Base-by-base conservation (phyloP, 1,284 basidiomycete species). In the Meripilus lineatus region DNA sequence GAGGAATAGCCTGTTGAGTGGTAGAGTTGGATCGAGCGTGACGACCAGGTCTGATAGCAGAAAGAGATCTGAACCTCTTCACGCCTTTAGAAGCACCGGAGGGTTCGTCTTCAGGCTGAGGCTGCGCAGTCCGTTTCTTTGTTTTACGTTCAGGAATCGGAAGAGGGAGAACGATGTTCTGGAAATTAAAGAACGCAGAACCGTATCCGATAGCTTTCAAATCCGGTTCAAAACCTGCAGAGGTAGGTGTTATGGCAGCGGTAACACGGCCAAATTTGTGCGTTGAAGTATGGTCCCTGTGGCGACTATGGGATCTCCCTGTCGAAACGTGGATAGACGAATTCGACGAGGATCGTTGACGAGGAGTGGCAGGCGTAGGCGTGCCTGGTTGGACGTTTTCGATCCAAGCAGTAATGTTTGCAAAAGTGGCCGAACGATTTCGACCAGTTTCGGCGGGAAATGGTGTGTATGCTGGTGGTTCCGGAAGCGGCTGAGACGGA, bases 341-440 rank as follows among this genome's bases (percentile, higher is more conserved):
- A 30, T 28, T 15, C 23, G 42, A 26, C 35, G 48, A 38, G 14
- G 67, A 65, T 20, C 62, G 58, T 4, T 70, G 74, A 32, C 33
- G 21, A 11, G 53, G 48, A 5, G 52, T 36, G 13, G 38, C 13
- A 2, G 75, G 71, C 0, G 71, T 63, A 8, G 81, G 81, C 7
- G 81, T 75, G 11, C 81, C 82, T 4, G 82, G 82, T 42, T 79
- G 75, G 42, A 84, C 78, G 50, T 63, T 67, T 13, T 74, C 62
- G 4, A 74, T 76, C 80, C 80, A 82, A 35, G 67, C 49, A 30
- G 69, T 53, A 34, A 82, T 80, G 22, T 58, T 38, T 15, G 65
- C 59, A 51, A 64, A 62, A 11, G 67, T 65, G 40, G 52, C 63
- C 18, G 71, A 71, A 44, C 64, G 66, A 44, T 57, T 63, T 25